Percentiles rank a stretch among this genome's conserved stretches.
phyloP scores from a whole-genome alignment of 257 asterid species.

The Scutellaria minor region DNA sequence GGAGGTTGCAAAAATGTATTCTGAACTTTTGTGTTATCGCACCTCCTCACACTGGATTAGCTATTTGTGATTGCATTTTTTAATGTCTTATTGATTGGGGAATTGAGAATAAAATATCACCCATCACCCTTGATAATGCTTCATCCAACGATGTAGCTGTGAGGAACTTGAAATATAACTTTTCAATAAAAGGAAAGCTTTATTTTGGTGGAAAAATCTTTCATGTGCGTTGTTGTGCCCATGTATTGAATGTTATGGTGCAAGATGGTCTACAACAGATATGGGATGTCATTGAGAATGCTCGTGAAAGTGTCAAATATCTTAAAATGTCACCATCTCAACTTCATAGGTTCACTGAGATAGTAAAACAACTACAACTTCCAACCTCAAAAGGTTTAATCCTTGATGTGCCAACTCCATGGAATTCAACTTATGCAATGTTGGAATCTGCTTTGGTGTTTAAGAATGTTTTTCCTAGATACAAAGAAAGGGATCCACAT shows the following conservation, averaged over 20 bases:
- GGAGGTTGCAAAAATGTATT: conserved; percentile 6
- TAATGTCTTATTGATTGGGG: conserved; percentile 20
- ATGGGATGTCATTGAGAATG: too few relatives aligned
- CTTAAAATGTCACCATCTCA: too few relatives aligned
- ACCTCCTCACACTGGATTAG: neutral
- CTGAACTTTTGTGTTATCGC: neutral
- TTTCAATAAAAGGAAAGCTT: neutral
- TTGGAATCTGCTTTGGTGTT: too few relatives aligned
- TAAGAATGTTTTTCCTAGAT: too few relatives aligned
- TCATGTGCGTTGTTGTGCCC: neutral
- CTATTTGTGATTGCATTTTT: conserved; percentile 7
- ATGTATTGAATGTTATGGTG: neutral
- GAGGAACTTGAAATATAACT: neutral
- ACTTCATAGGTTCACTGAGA: too few relatives aligned
- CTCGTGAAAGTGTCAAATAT: too few relatives aligned
- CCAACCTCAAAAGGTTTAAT: too few relatives aligned
- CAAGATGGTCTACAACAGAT: too few relatives aligned
- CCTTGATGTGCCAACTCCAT: too few relatives aligned
- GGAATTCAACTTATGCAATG: too few relatives aligned
- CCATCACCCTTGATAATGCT: neutral
- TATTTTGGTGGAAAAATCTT: neutral
- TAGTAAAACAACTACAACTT: too few relatives aligned
- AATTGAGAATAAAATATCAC: conserved; percentile 10
- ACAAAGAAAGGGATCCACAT: neutral
- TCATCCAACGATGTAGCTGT: neutral